Base-by-base conservation (phyloP, 2,329 filamentous ascomycete genomes). In the Helotiales sp. region DNA sequence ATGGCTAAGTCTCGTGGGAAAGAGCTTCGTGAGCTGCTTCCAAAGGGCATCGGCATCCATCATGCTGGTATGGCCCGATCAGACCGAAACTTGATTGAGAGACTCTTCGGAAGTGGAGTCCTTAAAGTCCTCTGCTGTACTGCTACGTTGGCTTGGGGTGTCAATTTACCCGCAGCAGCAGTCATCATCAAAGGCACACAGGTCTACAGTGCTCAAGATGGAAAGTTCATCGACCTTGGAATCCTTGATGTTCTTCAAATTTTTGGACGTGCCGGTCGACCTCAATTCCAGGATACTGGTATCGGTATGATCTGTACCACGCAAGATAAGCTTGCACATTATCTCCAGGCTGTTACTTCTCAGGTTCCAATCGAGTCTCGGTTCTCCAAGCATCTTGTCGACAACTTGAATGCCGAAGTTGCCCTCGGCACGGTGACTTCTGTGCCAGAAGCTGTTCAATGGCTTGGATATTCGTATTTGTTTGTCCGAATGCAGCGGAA, bases 101-200 rank as follows among this genome's bases (percentile, higher is more conserved):
- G 91, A 17, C 81, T 98, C 15, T 99, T 99, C 66, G 85, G 81
- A 3, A 89, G 96, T 65, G 96, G 95, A 25, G 88, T 98, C n/a
- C 83, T 98, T 66, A 96, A 95, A 73, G 93, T 99, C 0, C 87
- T 99, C 22, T 98, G 93, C 79, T 99, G 96, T 85, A 99, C 95
- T 2, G 95, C 95, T 10, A 99, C 95, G 1, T 81, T 99, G 25
- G 95, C 95, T 0, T 99, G 95, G 95, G 95, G 95, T 86, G 93
- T 99, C 71, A 99, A 99, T 74, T 84, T 99, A 74, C 95, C 95
- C 0, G 95, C 95, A 31, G 95, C 95, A 0, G 96, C 95, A 0
- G 95, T 99, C 51, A 84, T 99, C 53, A 99, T 99, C 81, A 99
- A 99, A 73, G 95, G 95, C 15, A 99, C 95, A 0, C 93, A 98